Conservation (phyloP, 345 rosid species). For the Stellera chamaejasme region DNA sequence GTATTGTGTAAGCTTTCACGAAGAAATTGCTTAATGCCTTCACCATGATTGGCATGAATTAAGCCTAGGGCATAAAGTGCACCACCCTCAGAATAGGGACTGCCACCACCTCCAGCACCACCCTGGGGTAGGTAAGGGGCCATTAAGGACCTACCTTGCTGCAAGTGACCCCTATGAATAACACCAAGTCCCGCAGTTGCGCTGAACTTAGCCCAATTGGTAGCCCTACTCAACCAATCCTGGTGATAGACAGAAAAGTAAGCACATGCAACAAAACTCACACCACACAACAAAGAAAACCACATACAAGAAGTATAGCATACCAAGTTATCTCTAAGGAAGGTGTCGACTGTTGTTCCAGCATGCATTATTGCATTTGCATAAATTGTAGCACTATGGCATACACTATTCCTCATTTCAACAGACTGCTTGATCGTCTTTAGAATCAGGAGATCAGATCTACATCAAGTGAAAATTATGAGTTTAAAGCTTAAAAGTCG, state of each 20-base stretch:
- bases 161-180: constrained; percentile 93
- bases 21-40: constrained; percentile 93
- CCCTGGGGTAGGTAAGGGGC: constrained; percentile 99
- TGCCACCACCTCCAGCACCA: constrained; percentile 91
- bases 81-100: constrained; percentile 99
- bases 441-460: constrained; percentile 90
- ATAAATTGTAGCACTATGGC: constrained; percentile 98
- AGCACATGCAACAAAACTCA: constrained; percentile 4
- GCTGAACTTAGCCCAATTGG: constrained; percentile 99
- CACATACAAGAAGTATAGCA: constrained; percentile 6
- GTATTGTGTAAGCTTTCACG: constrained; percentile 89
- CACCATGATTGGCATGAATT: constrained; percentile 99
- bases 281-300: constrained; percentile 1
- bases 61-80: constrained; percentile 98
- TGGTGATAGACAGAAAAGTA: constrained; percentile 22
- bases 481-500: not conserved
- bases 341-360: constrained; percentile 98
- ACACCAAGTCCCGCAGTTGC: constrained; percentile 99
- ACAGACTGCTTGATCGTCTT: constrained; percentile 98
- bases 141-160: constrained; percentile 96
- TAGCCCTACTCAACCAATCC: constrained; percentile 99
- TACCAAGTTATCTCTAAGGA: constrained; percentile 96
- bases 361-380: constrained; percentile 99
- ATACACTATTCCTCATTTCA: constrained; percentile 97
- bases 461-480: constrained; percentile 22